Evolutionary conservation across 257 asterid genomes (phyloP), one percentile per base, ranked within the genome.

Genomic region (Marsdenia floribunda): DNA sequence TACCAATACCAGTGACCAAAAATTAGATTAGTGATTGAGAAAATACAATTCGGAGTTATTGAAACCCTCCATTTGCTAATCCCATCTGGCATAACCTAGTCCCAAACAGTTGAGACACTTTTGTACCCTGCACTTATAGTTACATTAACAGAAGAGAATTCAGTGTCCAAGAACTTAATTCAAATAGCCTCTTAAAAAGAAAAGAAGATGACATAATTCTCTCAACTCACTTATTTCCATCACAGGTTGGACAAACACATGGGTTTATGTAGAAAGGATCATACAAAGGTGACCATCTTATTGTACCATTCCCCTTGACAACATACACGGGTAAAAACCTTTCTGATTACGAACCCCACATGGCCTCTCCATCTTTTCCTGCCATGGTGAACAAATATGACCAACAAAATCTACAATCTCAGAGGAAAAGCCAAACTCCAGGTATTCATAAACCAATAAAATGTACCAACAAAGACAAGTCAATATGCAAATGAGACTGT

Each of bases 201-300:
- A 3, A 52, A 54, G 54, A 37, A 55, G 61, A 66, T 5, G 72
- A 73, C 15, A 73, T 37, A 11, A 24, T n/a, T 29, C 15, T n/a
- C 35, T 35, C 33, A 10, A 54, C 97, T 86, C 76, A 89, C 97
- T 84, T 91, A 82, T 76, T 73, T 55, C 98, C 98, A 83, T 90
- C 90, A 71, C 96, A 93, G 10, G 96, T 91, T 24, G 98, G 98
- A 76, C 97, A 93, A 75, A 91, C 83, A 72, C 97, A 93, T n/a
- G 96, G 96, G 73, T 90, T 84, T 81, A 93, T 82, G 66, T 79
- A 77, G 15, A 91, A 77, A 12, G 97, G 98, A 85, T 91, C 97
- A 79, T 84, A 81, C 59, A 87, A 80, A 0, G 96, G 96, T 21
- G 98, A 91, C 98, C 98, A 93, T 66, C 68, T 72, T 75, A 93